Percentiles rank a stretch among this genome's conserved stretches.
phyloP scores from a whole-genome alignment of 73 alveolate species.

The Paramecium tetraurelia region DNA sequence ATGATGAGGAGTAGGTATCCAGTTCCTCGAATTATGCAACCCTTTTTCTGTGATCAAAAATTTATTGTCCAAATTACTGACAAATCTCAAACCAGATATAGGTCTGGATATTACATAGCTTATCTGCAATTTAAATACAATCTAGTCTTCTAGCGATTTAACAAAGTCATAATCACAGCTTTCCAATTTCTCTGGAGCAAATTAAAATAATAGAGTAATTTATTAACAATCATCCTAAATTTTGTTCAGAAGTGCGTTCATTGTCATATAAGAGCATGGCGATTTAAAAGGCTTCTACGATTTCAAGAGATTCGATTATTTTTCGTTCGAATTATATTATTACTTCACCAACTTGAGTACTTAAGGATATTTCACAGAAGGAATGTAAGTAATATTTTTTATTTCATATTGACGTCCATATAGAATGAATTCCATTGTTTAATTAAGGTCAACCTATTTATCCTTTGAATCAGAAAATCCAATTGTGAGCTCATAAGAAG shows the following conservation, averaged over 20 bases:
- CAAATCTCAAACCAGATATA: conserved; percentile 5
- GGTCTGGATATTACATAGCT: neutral
- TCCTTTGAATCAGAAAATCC: neutral
- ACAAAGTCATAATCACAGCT: neutral
- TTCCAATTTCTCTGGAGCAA: neutral
- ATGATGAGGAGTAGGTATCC: conserved; percentile 22
- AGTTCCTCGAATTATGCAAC: neutral
- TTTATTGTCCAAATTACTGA: neutral
- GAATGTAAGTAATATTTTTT: neutral
- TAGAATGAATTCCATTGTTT: conserved; percentile 1
- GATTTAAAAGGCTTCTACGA: neutral
- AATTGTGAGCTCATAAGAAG: conserved; percentile 46
- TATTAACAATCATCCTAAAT: neutral
- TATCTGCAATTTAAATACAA: neutral
- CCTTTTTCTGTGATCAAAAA: conserved; percentile 24
- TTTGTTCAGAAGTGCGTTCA: neutral
- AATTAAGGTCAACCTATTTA: neutral
- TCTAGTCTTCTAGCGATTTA: neutral
- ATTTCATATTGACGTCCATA: neutral
- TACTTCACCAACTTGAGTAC: neutral
- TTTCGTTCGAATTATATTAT: neutral
- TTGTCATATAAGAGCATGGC: neutral
- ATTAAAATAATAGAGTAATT: neutral
- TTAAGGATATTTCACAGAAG: neutral
- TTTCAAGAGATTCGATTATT: neutral